Evolutionary conservation across 805 yeast genomes (phyloP).

Genomic region (Kazachstania africana): DNA sequence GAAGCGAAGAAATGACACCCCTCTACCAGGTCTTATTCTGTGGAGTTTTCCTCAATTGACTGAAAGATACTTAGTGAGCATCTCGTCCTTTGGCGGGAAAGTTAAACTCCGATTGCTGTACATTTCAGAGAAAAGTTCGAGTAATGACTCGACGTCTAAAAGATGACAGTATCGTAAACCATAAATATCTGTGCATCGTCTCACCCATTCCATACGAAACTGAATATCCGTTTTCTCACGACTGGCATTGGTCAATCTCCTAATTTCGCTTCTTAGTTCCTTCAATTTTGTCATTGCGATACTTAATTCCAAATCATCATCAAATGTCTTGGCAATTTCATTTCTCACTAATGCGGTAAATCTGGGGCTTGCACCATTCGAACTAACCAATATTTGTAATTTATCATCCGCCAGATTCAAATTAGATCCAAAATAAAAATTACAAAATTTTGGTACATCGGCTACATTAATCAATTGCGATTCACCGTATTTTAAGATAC

Average conservation of each 20-base stretch:
- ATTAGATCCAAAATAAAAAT: constrained; percentile 27
- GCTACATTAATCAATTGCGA: constrained; percentile 26
- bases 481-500: constrained; percentile 14
- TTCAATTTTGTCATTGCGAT: constrained; percentile 17
- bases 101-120: background rate
- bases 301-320: constrained; percentile 11
- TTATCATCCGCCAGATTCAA: constrained; percentile 5
- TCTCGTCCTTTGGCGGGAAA: constrained; percentile 1
- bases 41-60: too few relatives aligned
- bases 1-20: too few relatives aligned
- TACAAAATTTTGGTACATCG: constrained; percentile 26
- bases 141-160: constrained; percentile 15
- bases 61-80: background rate
- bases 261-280: constrained; percentile 12
- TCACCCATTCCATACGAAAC: constrained; percentile 25
- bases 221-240: too few relatives aligned
- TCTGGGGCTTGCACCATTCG: constrained; percentile 26
- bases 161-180: constrained; percentile 19
- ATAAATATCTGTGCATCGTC: constrained; percentile 19
- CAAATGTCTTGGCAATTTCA: constrained; percentile 12
- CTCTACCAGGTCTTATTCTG: too few relatives aligned
- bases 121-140: too few relatives aligned
- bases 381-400: constrained; percentile 18
- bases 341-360: constrained; percentile 22
- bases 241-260: too few relatives aligned